Conservation (phyloP, 2,329 filamentous ascomycete genomes). For the Fusarium lyarnte region DNA sequence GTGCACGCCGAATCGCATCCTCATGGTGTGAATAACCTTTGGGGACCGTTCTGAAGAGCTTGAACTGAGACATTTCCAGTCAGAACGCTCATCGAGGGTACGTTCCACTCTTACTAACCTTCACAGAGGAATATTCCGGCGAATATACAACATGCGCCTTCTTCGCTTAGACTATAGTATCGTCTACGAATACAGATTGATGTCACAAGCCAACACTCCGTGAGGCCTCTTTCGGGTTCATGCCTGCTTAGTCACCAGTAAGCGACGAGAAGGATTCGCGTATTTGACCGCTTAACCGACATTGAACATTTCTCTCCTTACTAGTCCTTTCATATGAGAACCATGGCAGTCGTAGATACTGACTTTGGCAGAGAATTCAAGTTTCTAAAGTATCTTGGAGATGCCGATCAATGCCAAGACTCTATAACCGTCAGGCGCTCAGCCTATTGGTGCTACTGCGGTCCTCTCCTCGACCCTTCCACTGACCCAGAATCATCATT, state of each 20-base stretch:
- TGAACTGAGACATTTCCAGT: no score
- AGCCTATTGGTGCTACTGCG: slow-evolving; percentile 57
- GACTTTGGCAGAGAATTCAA: not conserved
- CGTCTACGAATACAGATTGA: no score
- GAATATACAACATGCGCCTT: no score
- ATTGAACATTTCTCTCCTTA: not conserved
- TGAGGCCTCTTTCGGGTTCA: not conserved
- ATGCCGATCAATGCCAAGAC: not conserved
- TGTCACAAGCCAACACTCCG: not conserved
- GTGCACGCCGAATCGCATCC: no score
- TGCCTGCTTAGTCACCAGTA: slow-evolving; percentile 2
- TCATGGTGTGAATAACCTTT: no score
- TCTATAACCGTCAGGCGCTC: slow-evolving; percentile 38
- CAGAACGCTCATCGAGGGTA: no score
- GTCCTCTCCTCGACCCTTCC: slow-evolving; percentile 48
- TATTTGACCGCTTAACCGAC: not conserved
- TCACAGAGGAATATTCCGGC: no score
- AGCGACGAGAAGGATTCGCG: not conserved
- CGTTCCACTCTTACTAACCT: no score
- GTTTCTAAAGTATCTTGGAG: slow-evolving; percentile 11
- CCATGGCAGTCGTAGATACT: not conserved
- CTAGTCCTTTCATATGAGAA: not conserved
- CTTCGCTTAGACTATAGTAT: no score
- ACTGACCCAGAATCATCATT: slow-evolving; percentile 20
- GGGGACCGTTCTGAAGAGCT: no score